A percentile compares a stretch with the other conserved stretches of the same genome.
Evolutionary conservation across 768 basidiomycete species (phyloP).

Genomic region (Russula earlei): DNA sequence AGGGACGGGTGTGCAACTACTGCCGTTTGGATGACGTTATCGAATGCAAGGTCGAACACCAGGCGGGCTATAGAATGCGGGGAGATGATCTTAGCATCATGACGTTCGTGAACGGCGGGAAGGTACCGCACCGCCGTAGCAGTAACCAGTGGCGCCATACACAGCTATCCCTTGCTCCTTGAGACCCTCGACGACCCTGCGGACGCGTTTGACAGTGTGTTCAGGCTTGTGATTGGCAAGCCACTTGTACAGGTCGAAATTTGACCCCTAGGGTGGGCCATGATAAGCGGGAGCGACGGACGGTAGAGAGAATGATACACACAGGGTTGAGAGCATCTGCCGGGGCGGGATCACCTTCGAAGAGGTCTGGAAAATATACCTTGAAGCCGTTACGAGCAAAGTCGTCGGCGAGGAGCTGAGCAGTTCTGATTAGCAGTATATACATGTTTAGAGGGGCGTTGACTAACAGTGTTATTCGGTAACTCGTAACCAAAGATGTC

Average conservation of each 20-base stretch:
- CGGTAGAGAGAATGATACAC: constrained; percentile 1
- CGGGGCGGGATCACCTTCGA: constrained; percentile 23
- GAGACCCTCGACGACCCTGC: constrained; percentile 24
- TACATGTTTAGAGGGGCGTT: not conserved
- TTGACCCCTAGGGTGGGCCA: not conserved
- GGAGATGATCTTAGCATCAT: not conserved
- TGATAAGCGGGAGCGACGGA: not conserved
- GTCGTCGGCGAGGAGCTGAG: constrained; percentile 36
- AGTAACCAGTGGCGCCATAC: constrained; percentile 27
- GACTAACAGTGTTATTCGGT: constrained; percentile 27
- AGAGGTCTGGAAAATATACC: constrained; percentile 17
- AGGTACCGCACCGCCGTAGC: constrained; percentile 19
- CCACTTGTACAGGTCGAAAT: constrained; percentile 1
- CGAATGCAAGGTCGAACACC: constrained; percentile 32
- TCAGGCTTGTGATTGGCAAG: constrained; percentile 16
- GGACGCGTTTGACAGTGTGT: constrained; percentile 17
- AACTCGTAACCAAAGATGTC: constrained; percentile 32
- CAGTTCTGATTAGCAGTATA: not conserved
- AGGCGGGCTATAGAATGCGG: constrained; percentile 7
- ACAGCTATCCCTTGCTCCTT: constrained; percentile 25
- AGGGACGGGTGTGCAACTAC: constrained; percentile 41
- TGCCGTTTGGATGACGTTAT: constrained; percentile 31
- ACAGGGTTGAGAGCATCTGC: constrained; percentile 18
- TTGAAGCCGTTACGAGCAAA: constrained; percentile 33
- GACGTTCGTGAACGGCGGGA: not conserved